Base-by-base conservation (phyloP, 1,284 basidiomycete species). In the Caloboletus firmus region DNA sequence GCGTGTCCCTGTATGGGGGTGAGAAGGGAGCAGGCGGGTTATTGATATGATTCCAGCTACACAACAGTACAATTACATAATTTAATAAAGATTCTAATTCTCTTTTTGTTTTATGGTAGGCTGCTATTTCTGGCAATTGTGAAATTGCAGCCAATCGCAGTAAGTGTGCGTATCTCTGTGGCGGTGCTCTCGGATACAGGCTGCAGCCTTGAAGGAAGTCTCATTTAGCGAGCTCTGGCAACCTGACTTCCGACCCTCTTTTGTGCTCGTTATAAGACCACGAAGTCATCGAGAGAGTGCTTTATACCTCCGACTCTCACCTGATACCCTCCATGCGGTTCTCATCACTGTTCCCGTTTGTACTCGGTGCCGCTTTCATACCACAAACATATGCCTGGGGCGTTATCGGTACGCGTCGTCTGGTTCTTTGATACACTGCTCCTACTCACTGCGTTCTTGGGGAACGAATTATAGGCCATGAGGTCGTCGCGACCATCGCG, bases 401-500 rank as follows among this genome's bases (percentile, higher is more conserved):
- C 20, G 70, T 68, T 39, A 77, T 74, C 41, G 77, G 77, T 79
- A 56, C 37, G 70, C 32, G 40, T 52, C 28, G 3, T 34, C 15
- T 30, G 15, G 18, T 34, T 15, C 26, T 22, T 26, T n/a, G 20
- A 18, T 2, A 2, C 15, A 3, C 12, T 1, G 3, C 15, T 40
- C 22, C 18, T 24, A 24, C 47, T 44, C 11, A 58, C 41, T 9
- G 11, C 13, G 3, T 4, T 8, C 28, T 13, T 20, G 28, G 22
- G n/a, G n/a, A 24, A 18, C 31, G 31, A n/a, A 13, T 13, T 11
- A 44, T 13, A 81, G 93, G 94, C 15, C 94, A 97, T 62, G 89
- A 95, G 74, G 89, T 96, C 44, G 84, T 94, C 1, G 95, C 93
- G 2, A 95, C 93, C 6, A 93, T 98, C 54, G 94, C 95, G 0